Base-by-base conservation (phyloP, 1,284 basidiomycete genomes). In the Ganoderma multipileum region DNA sequence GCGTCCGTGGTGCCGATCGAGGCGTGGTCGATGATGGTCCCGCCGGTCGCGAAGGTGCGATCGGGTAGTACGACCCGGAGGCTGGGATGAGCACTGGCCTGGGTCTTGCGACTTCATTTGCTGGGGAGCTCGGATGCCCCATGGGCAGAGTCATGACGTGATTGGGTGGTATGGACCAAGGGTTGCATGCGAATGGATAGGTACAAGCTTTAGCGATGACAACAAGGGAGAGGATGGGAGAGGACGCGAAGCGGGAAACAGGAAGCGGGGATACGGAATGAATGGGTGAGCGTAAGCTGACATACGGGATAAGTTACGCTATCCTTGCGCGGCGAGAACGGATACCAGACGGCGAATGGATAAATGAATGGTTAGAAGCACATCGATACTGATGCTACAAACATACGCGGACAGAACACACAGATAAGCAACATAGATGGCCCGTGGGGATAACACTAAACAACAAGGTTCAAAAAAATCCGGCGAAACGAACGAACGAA, bases 301-400 rank as follows among this genome's bases (percentile, higher is more conserved):
- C 18, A 52, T 36, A 38, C 26, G 5, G 16, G 3, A 65, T 65
- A 65, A 60, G 33, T 60, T 60, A 65, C 64, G 64, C 30, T 60
- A 65, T 14, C 20, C 30, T 59, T 26, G 9, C 23, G 47, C 58
- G 58, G 54, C 28, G 7, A 55, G 16, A 33, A 55, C 54, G 23
- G n/a, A 23, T 20, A 33, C 54, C 23, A 26, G n/a, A 55, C 52
- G 52, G 52, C 52, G 52, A 55, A 20, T 14, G 20, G 33, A 54
- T 28, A 33, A n/a, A 38, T 30, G 55, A 58, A n/a, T 58, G 55
- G 55, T 20, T 20, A 55, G 54, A 55, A 33, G 30, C 28, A 55
- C 30, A 58, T 14, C 30, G n/a, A 23, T 9, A 30, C 30, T 58
- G 55, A 20, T 23, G 55, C 55, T 58, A 58, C 55, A 57, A 16